These are phyloP conservation scores for Xanthoparmelia taractica DNA, from an alignment of 495 filamentous ascomycete species.

Conservation along the genomic window DNA sequence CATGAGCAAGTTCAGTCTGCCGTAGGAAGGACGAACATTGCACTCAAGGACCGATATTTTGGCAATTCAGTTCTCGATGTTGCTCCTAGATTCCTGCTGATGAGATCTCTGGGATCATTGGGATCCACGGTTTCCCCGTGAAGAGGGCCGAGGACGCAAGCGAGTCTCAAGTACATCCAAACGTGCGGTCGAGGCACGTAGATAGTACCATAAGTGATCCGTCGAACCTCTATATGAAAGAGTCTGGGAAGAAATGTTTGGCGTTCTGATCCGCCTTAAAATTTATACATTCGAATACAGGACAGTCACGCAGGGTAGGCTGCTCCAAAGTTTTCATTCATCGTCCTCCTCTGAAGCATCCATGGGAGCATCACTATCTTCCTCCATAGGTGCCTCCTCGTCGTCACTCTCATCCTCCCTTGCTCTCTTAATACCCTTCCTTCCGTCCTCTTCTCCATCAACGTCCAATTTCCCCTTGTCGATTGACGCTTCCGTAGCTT, in stretches of 20 bases:
- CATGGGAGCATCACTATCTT: conserved; percentile 53
- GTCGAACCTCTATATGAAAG: not conserved
- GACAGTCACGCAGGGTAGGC: not conserved
- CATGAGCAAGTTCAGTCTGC: not conserved
- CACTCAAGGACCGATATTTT: not conserved
- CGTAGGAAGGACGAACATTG: not conserved
- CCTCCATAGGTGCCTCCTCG: conserved; percentile 67
- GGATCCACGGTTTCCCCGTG: not conserved
- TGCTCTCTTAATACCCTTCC: conserved; percentile 53
- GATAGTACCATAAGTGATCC: not conserved
- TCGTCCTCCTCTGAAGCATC: conserved; percentile 49
- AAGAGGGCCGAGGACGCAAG: not conserved
- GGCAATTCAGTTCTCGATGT: not conserved
- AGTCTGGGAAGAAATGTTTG: not conserved
- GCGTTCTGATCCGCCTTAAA: not conserved
- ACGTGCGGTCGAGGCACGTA: not conserved
- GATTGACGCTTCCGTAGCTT: conserved; percentile 28
- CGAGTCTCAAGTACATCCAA: not conserved
- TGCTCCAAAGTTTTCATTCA: conserved; percentile 5
- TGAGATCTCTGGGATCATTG: not conserved
- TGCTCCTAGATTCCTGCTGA: not conserved
- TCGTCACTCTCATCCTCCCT: conserved; percentile 64
- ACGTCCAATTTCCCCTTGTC: not conserved
- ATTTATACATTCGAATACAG: not conserved
- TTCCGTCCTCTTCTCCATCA: conserved; percentile 16